Percentiles rank a stretch among this genome's conserved stretches.
phyloP scores from a whole-genome alignment of 306 rosid species.

The Calophaca sinica region DNA sequence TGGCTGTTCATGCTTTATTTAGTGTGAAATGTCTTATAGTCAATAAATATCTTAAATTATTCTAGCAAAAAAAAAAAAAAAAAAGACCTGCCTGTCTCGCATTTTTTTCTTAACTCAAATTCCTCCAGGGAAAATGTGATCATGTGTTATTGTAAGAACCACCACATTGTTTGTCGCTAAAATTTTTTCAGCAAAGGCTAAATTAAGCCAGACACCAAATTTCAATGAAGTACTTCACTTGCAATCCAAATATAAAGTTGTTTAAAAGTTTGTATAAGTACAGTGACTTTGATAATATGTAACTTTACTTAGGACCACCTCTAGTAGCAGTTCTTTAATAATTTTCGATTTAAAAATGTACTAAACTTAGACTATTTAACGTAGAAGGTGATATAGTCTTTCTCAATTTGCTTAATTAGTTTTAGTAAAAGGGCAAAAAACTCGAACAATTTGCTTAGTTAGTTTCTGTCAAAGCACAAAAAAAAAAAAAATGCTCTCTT shows the following conservation, averaged over 20 bases:
- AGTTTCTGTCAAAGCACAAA: not conserved
- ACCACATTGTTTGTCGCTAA: not conserved
- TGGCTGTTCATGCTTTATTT: too few species aligned
- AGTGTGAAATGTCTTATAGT: too few species aligned
- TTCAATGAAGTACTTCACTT: too few species aligned
- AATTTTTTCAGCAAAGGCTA: not conserved
- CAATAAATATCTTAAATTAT: too few species aligned
- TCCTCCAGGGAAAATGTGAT: not conserved
- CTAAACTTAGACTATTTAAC: not conserved
- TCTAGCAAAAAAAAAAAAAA: too few species aligned
- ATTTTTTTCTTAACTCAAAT: not conserved
- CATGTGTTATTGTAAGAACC: not conserved
- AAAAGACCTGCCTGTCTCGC: not conserved
- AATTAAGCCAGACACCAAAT: too few species aligned
- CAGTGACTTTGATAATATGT: not conserved
- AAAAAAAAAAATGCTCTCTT: not conserved
- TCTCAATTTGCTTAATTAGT: not conserved
- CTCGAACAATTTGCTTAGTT: not conserved
- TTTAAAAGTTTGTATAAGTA: not conserved
- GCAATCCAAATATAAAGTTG: too few species aligned
- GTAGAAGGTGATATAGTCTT: not conserved
- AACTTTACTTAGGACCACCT: slow-evolving; percentile 1
- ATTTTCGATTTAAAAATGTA: not conserved
- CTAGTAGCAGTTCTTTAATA: not conserved
- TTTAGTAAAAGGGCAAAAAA: not conserved